Conservation (phyloP, 1,284 basidiomycete genomes). For the Trametes polyzona region DNA sequence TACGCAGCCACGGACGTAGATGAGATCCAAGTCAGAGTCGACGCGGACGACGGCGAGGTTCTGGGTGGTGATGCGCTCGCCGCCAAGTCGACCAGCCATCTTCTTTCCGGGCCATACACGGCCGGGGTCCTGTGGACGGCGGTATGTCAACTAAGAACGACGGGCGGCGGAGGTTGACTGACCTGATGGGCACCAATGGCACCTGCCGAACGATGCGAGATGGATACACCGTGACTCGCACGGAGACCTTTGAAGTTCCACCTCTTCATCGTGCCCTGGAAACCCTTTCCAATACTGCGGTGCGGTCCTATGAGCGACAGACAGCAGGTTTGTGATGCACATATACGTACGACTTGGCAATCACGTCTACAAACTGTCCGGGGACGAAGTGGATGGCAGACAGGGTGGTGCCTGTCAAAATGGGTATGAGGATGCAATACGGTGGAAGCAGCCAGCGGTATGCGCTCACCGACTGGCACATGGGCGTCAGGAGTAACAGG, state of each 20-base stretch:
- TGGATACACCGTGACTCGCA: conserved; percentile 95
- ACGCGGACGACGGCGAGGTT: conserved; percentile 91
- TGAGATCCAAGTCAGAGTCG: conserved; percentile 83
- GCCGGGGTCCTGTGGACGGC: conserved; percentile 79
- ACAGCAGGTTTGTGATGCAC: not conserved
- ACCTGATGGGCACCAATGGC: conserved; percentile 96
- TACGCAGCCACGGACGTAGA: conserved; percentile 83
- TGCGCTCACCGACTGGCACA: conserved; percentile 78
- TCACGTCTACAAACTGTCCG: conserved; percentile 95
- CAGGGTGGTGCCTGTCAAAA: conserved; percentile 74
- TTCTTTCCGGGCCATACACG: conserved; percentile 96
- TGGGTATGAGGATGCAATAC: conserved; percentile 5
- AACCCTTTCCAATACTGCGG: conserved; percentile 92
- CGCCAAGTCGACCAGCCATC: conserved; percentile 96
- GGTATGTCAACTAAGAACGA: not conserved
- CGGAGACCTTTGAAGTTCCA: conserved; percentile 93
- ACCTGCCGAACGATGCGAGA: conserved; percentile 93
- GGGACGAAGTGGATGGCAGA: conserved; percentile 97
- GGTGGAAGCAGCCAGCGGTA: not conserved
- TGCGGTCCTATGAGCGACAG: conserved; percentile 2
- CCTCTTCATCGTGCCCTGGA: conserved; percentile 97
- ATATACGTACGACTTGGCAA: conserved; percentile 82
- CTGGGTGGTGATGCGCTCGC: conserved; percentile 81
- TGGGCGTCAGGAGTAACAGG: conserved; percentile 88
- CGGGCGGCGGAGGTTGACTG: conserved; percentile 14